Conservation (phyloP, 305 asterid species). For the Rubia balearica region DNA sequence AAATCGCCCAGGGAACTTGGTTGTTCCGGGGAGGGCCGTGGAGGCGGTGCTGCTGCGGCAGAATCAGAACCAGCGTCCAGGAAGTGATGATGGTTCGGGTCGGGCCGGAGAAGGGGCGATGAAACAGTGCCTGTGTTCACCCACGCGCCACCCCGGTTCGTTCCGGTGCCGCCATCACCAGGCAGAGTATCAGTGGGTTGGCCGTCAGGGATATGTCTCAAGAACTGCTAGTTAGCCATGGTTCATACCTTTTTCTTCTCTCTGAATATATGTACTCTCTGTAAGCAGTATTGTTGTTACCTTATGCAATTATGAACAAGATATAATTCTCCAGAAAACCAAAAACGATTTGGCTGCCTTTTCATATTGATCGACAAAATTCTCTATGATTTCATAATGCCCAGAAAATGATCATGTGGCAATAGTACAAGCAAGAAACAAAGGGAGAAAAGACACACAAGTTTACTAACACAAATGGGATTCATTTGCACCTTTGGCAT, state of each 20-base stretch:
- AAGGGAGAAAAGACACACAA: neutral
- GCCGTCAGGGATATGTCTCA: slow-evolving; percentile 22
- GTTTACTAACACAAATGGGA: neutral
- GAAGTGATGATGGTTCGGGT: neutral
- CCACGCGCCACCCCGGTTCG: slow-evolving; percentile 77
- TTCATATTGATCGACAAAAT: neutral
- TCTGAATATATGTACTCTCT: slow-evolving; percentile 1
- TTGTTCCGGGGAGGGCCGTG: slow-evolving; percentile 18
- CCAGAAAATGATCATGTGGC: neutral
- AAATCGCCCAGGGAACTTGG: slow-evolving; percentile 15
- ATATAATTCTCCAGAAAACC: neutral
- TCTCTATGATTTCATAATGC: neutral
- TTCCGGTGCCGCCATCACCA: slow-evolving; percentile 85
- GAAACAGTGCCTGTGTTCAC: slow-evolving; percentile 68
- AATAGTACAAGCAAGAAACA: neutral
- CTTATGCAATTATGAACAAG: neutral
- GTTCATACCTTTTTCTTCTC: neutral
- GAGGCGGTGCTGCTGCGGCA: slow-evolving; percentile 24
- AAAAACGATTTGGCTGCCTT: neutral
- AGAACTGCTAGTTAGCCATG: slow-evolving; percentile 23
- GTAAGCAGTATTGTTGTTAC: neutral
- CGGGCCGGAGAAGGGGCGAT: neutral
- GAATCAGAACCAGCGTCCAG: slow-evolving; percentile 8
- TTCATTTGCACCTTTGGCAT: neutral
- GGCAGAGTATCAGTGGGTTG: slow-evolving; percentile 60